Evolutionary conservation across 192 early-diverging fungal species (phyloP), one percentile per base, ranked within the genome.

Genomic region (Coemansia sp.): DNA sequence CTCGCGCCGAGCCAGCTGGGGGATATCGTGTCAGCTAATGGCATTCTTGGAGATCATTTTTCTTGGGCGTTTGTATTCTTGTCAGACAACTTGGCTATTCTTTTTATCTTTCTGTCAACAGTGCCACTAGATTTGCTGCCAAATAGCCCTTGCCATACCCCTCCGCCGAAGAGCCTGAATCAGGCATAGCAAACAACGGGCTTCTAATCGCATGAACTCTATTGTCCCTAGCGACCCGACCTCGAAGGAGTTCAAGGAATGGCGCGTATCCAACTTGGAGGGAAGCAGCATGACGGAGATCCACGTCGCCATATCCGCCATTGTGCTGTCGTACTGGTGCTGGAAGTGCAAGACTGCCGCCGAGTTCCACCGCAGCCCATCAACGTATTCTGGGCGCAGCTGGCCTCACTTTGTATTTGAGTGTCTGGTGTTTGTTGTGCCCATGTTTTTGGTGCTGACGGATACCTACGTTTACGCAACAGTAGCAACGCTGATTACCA

Each of bases 301-400:
- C 14, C 75, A 78, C 47, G 25, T 63, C 6, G 68, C 68, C 33
- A 23, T 71, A 27, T 78, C 69, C 4, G 68, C 62, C 11, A 47
- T 78, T 5, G 47, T 52, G 19, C 51, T 78, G 8, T 71, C 68
- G 8, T 78, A 71, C 49, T 78, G 75, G 75, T 63, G 59, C 43
- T 78, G 68, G 75, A 78, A 78, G 57, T 70, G 68, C 64, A 78
- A 78, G 45, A 71, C 69, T 10, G 75, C 69, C 19, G 69, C 64
- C 11, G 65, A 71, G 42, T 78, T 52, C 37, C 75, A 78, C 39
- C 56, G 65, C 31, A 58, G 23, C 21, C 68, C 68, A 11, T 34
- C 32, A 4, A 19, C 13, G 21, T 78, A 71, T 36, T 32, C 22
- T n/a, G 64, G 50, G 8, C 59, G 61, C 14, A 51, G 35, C 32